Percentiles rank a stretch among this genome's conserved stretches.
Evolutionary conservation across 352 stramenopile species (phyloP).

Genomic region (Globisporangium nunn): DNA sequence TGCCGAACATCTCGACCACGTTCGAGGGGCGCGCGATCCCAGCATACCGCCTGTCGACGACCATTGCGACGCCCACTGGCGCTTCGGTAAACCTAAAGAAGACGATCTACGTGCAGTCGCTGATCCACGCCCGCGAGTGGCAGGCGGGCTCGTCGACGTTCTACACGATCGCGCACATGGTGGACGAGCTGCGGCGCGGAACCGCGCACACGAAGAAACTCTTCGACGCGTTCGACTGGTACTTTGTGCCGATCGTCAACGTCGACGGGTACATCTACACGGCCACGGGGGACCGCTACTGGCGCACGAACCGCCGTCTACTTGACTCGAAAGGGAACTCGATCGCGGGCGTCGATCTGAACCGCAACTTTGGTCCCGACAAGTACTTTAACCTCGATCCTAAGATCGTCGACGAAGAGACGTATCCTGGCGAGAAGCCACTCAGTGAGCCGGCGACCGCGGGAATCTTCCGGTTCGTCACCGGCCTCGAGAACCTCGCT

Average conservation of each 20-base stretch:
- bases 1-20: constrained; percentile 39
- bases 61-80: not conserved
- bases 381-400: constrained; percentile 52
- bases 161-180: constrained; percentile 33
- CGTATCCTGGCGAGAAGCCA: constrained; percentile 43
- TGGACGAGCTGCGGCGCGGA: constrained; percentile 30
- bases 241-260: constrained; percentile 77
- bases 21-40: constrained; percentile 47
- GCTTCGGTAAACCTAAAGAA: constrained; percentile 15
- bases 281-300: constrained; percentile 53
- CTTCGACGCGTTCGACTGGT: constrained; percentile 57
- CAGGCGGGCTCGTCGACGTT: constrained; percentile 37
- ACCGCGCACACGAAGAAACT: constrained; percentile 11
- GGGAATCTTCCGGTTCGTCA: constrained; percentile 52
- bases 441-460: constrained; percentile 52
- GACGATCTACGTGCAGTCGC: constrained; percentile 49
- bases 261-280: constrained; percentile 76
- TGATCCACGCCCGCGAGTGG: constrained; percentile 61
- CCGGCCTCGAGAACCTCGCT: constrained; percentile 25
- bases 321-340: constrained; percentile 21
- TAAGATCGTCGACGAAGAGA: constrained; percentile 32
- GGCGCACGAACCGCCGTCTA: constrained; percentile 51
- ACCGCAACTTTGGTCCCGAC: constrained; percentile 58
- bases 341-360: constrained; percentile 60
- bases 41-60: constrained; percentile 55